phyloP scores from a whole-genome alignment of 1,139 yeast genomes.

The Yamadazyma sp. region DNA sequence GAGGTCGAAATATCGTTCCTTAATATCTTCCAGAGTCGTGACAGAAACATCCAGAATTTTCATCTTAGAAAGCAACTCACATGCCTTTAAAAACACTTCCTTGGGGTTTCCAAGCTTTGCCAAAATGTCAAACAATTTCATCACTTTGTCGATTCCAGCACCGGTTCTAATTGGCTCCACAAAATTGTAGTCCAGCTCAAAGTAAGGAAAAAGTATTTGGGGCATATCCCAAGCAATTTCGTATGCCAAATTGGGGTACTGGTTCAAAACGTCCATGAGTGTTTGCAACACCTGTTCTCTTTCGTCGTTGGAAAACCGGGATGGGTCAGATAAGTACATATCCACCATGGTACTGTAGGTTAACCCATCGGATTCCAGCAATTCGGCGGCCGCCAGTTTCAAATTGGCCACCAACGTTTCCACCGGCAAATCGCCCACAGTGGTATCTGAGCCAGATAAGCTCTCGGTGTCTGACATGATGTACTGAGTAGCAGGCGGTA shows the following conservation, averaged over 20 bases:
- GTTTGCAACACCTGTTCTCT: slow-evolving; percentile 44
- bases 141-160: slow-evolving; percentile 36
- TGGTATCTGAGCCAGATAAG: slow-evolving; percentile 20
- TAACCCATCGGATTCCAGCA: slow-evolving; percentile 51
- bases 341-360: slow-evolving; percentile 76
- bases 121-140: slow-evolving; percentile 57
- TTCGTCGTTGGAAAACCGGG: slow-evolving; percentile 47
- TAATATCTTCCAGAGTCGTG: slow-evolving; percentile 12
- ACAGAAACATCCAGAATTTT: slow-evolving; percentile 19
- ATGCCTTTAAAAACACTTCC: slow-evolving; percentile 67
- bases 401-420: slow-evolving; percentile 30
- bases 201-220: slow-evolving; percentile 49
- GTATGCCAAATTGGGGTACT: slow-evolving; percentile 49
- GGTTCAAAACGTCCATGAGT: slow-evolving; percentile 29
- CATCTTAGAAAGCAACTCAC: slow-evolving; percentile 53
- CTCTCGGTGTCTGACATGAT: slow-evolving; percentile 26
- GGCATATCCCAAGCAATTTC: slow-evolving; percentile 93
- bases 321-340: slow-evolving; percentile 51
- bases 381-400: slow-evolving; percentile 37
- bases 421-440: slow-evolving; percentile 26
- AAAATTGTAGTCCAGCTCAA: slow-evolving; percentile 30
- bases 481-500: too few species aligned
- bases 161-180: slow-evolving; percentile 24
- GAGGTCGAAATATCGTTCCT: slow-evolving; percentile 47
- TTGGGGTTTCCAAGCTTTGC: slow-evolving; percentile 74